Base-by-base conservation (phyloP, 345 rosid genomes). In the Salix purpurea region DNA sequence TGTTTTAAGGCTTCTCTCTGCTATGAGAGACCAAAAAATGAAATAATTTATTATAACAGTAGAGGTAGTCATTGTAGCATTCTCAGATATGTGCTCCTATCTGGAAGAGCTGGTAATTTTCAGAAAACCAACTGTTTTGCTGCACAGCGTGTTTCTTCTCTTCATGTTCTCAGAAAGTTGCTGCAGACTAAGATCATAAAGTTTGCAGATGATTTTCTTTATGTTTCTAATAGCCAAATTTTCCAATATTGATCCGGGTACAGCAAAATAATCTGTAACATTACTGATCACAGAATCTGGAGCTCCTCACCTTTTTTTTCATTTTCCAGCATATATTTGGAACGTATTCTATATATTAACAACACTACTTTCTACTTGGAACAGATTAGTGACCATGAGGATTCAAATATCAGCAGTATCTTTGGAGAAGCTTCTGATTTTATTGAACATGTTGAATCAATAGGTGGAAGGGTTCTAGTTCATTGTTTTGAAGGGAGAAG, bases 401-500 rank as follows among this genome's bases (percentile, higher is more conserved):
- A 96, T 84, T 58, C 95, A 81, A 85, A 92, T 71, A 96, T 96
- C 69, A 82, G 89, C 83, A 82, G 85, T 32, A 88, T 96, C 85
- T 94, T 96, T 78, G 88, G 83, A 78, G 98, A 94, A 85, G 99
- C 94, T 62, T 90, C 85, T 16, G 87, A 89, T 79, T 92, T 90
- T 69, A 94, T 94, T 66, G 92, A 94, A 76, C 85, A 86, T 74
- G 97, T 94, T 1, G 99, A 93, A 80, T 85, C 90, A 78, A 82
- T 73, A 50, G 93, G 71, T 5, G 71, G 71, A 12, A 69, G 46
- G 32, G 79, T 93, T 64, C 82, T 96, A 71, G 97, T 96, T 79
- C 99, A 96, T 82, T 96, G 99, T 88, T 96, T 96, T 39, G 99
- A 96, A 86, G 99, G 99, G 78, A 92, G 86, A 80, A 96, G 99